Conservation (phyloP, 2,329 filamentous ascomycete species). For the Xylaria sp. region DNA sequence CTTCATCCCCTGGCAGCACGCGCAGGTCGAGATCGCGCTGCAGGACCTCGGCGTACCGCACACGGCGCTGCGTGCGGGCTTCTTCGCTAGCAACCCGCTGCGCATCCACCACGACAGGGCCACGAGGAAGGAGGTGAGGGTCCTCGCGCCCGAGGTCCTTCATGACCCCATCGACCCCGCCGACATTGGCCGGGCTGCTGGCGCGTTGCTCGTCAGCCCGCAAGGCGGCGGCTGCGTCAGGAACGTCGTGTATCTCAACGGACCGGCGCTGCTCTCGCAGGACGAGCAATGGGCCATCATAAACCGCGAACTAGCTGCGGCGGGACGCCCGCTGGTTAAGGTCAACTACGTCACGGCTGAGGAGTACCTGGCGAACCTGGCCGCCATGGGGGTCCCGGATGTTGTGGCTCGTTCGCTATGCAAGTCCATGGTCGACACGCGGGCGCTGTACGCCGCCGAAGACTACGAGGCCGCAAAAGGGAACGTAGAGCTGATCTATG, state of each 20-base stretch:
- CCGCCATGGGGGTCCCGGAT: not conserved
- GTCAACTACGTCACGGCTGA: slow-evolving; percentile 3
- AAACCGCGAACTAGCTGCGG: not conserved
- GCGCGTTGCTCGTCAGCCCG: slow-evolving; percentile 4
- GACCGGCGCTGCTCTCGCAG: slow-evolving; percentile 6
- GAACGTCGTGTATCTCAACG: slow-evolving; percentile 3
- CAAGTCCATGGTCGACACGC: slow-evolving; percentile 13
- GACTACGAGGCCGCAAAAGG: slow-evolving; percentile 5
- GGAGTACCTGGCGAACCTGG: slow-evolving; percentile 11
- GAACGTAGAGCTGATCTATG: not conserved
- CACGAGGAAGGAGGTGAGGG: slow-evolving; percentile 5
- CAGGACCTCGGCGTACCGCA: slow-evolving; percentile 8
- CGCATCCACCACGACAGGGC: slow-evolving; percentile 8
- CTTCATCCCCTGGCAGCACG: slow-evolving; percentile 1
- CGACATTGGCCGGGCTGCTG: slow-evolving; percentile 3
- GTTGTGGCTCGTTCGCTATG: not conserved
- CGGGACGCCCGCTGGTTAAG: slow-evolving; percentile 3
- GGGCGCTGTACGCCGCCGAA: slow-evolving; percentile 1
- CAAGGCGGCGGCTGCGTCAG: not conserved
- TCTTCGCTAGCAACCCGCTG: slow-evolving; percentile 13
- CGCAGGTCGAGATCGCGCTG: slow-evolving; percentile 1
- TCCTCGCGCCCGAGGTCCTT: slow-evolving; percentile 2
- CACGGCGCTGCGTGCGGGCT: slow-evolving; percentile 1
- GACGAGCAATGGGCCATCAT: slow-evolving; percentile 14
- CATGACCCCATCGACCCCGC: slow-evolving; percentile 11